These are phyloP conservation scores for Kondoa malvinella DNA, from an alignment of 768 basidiomycete genomes.

Conservation along the genomic window DNA sequence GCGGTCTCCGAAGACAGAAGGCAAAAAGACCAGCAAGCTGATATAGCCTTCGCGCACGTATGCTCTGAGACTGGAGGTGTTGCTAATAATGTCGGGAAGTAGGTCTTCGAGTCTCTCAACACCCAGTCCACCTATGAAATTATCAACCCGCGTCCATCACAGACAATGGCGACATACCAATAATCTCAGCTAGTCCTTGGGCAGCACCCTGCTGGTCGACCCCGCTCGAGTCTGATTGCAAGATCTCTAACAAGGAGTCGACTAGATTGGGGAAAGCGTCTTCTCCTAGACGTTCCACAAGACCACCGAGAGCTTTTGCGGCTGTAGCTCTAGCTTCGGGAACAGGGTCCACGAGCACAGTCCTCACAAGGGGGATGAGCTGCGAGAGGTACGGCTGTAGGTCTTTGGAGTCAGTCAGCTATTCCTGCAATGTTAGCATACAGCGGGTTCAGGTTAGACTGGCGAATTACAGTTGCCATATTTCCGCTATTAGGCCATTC, in stretches of 20 bases:
- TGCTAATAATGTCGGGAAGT: slow-evolving; percentile 80
- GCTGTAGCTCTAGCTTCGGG: slow-evolving; percentile 95
- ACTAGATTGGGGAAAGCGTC: slow-evolving; percentile 88
- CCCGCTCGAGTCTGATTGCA: slow-evolving; percentile 82
- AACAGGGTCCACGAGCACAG: slow-evolving; percentile 87
- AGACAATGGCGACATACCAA: slow-evolving; percentile 36
- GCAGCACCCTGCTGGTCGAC: slow-evolving; percentile 97
- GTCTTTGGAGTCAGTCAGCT: slow-evolving; percentile 65
- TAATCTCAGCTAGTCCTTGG: slow-evolving; percentile 86
- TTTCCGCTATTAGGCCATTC: neutral
- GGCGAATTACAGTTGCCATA: neutral
- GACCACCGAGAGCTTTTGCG: slow-evolving; percentile 82
- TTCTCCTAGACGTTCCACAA: slow-evolving; percentile 94
- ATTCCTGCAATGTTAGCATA: neutral
- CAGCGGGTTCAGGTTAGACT: neutral
- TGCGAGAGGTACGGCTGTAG: slow-evolving; percentile 85
- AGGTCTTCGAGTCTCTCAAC: slow-evolving; percentile 91
- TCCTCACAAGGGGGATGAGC: slow-evolving; percentile 74
- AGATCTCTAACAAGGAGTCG: slow-evolving; percentile 63
- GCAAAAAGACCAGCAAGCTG: slow-evolving; percentile 85
- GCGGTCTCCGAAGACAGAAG: slow-evolving; percentile 85
- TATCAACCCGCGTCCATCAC: neutral
- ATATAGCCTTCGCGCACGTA: slow-evolving; percentile 97
- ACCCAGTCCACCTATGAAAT: slow-evolving; percentile 47
- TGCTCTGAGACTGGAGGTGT: slow-evolving; percentile 70